phyloP scores from a whole-genome alignment of 2,329 filamentous ascomycete species.

The Tolypocladium nubicola region DNA sequence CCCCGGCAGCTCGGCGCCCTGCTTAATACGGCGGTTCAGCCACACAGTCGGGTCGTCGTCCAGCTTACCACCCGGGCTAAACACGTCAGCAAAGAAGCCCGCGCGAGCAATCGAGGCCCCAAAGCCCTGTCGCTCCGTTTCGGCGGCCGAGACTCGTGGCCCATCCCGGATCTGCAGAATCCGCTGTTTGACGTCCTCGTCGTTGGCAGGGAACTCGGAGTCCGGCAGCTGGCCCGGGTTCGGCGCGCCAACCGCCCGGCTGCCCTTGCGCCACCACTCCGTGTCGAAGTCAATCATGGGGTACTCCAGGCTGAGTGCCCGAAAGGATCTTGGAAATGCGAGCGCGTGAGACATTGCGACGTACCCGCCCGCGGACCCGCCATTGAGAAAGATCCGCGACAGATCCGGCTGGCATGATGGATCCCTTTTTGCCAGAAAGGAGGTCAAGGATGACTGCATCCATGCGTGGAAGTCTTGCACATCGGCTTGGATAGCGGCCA shows the following conservation, averaged over 20 bases:
- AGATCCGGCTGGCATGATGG: background rate
- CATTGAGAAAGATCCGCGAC: background rate
- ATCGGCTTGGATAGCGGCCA: constrained; percentile 14
- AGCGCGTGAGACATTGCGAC: constrained; percentile 3
- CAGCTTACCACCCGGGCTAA: background rate
- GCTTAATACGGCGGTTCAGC: background rate
- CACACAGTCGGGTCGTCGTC: background rate
- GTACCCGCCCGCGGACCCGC: constrained; percentile 7
- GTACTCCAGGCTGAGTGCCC: constrained; percentile 3
- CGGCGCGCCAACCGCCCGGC: background rate
- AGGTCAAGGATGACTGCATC: constrained; percentile 5
- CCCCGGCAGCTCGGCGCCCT: background rate
- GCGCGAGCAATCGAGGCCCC: background rate
- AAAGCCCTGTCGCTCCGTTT: background rate
- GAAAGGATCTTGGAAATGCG: constrained; percentile 3
- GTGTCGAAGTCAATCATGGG: constrained; percentile 5
- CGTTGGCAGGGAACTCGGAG: background rate
- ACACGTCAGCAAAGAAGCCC: background rate
- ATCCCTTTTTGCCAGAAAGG: background rate
- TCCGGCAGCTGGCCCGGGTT: background rate
- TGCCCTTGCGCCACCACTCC: background rate
- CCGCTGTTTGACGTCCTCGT: background rate
- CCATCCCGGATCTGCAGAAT: background rate
- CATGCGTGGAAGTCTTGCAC: constrained; percentile 10
- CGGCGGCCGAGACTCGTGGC: background rate